Base-by-base conservation (phyloP, 257 asterid species). In the Paulownia fortunei region DNA sequence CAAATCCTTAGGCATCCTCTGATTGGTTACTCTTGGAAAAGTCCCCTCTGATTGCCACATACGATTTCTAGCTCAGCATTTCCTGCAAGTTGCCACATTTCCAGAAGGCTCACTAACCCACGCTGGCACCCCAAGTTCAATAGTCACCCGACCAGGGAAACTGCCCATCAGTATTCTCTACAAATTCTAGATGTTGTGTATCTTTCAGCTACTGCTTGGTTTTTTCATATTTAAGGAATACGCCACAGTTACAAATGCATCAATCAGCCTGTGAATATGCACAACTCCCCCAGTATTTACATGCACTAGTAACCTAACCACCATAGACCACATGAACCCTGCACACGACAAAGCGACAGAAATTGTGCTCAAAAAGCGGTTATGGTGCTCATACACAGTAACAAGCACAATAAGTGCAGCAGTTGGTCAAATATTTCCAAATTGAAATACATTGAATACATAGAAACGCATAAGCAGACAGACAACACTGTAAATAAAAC, bases 231-330 rank as follows among this genome's bases (percentile, higher is more conserved):
- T 41, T n/a, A 72, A 58, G 23, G 9, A 60, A 64, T 26, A 37
- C 49, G 51, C 59, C 78, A 52, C 47, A 51, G 39, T 76, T 76
- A 58, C 46, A 60, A 77, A 15, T 21, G 77, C 60, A 64, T 11
- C 70, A 73, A 76, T 39, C 73, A 64, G 62, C 76, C 58, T 49
- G 51, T 56, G 81, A 68, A 46, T 77, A 72, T 67, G 82, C 84
- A 81, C 42, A 36, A 37, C 75, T 42, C 30, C 61, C 60, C 30
- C 39, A 70, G 79, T 74, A 83, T 84, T 84, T 81, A 84, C 88
- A 84, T 37, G 79, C 79, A 42, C 56, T 54, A 79, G 39, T 46
- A 74, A 76, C 75, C 54, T 62, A 71, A 79, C 59, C 19, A 49
- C 44, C 73, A 27, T 16, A 47, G 30, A 55, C 37, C 68, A 58